Evolutionary conservation across 1,284 basidiomycete genomes (phyloP).

Genomic region (Earliella scabrosa): DNA sequence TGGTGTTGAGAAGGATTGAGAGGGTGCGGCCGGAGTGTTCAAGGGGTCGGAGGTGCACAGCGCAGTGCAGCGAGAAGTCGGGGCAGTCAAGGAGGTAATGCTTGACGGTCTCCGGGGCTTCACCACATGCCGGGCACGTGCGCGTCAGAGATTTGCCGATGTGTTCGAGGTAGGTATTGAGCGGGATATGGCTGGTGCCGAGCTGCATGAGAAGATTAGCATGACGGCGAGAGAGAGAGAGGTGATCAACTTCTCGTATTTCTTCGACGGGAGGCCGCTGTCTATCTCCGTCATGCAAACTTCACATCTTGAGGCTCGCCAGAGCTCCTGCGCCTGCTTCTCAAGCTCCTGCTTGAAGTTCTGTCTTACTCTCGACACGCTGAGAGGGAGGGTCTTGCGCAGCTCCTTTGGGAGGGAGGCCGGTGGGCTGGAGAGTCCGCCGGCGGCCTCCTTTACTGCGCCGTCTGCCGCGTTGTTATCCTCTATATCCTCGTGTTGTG

Average conservation of each 20-base stretch:
- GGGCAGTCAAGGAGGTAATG: conserved; percentile 34
- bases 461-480: conserved; percentile 21
- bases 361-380: not conserved
- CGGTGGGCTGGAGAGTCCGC: conserved; percentile 4
- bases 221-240: conserved; percentile 13
- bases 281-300: not conserved
- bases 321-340: not conserved
- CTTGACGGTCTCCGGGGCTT: conserved; percentile 23
- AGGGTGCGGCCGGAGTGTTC: not conserved
- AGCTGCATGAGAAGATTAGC: conserved; percentile 34
- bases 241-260: not conserved
- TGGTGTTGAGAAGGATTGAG: not conserved
- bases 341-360: not conserved
- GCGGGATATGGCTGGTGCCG: conserved; percentile 32
- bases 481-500: conserved; percentile 14
- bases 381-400: conserved; percentile 11
- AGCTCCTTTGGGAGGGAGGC: not conserved
- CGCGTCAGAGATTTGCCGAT: conserved; percentile 21
- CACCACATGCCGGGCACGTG: conserved; percentile 30
- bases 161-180: conserved; percentile 30
- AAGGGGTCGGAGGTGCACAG: not conserved
- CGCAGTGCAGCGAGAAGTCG: not conserved
- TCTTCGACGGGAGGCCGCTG: too few species aligned
- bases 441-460: conserved; percentile 17
- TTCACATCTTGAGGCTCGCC: not conserved